Evolutionary conservation across 2,329 filamentous ascomycete species (phyloP).

Genomic region (Colletotrichum musae): DNA sequence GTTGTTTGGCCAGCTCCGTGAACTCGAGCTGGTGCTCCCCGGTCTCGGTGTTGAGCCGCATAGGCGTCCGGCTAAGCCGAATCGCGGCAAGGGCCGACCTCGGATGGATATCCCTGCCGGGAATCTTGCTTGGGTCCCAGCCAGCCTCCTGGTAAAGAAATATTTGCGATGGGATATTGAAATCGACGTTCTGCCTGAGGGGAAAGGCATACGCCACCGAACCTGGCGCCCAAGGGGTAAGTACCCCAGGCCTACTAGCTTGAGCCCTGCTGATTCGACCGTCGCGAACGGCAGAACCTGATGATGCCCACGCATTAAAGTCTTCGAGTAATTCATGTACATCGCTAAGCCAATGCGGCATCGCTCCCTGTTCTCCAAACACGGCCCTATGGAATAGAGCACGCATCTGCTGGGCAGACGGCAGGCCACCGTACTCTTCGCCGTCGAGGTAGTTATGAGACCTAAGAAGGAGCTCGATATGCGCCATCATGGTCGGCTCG

Average conservation of each 20-base stretch:
- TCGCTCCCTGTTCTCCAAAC: too few relatives aligned
- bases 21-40: too few relatives aligned
- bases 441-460: not conserved
- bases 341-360: too few relatives aligned
- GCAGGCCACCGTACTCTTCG: too few relatives aligned
- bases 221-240: constrained; percentile 8
- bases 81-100: constrained; percentile 45
- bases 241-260: not conserved
- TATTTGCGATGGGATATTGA: constrained; percentile 52
- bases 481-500: constrained; percentile 56
- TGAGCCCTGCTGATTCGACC: not conserved
- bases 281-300: too few relatives aligned
- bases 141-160: constrained; percentile 48
- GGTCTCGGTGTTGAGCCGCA: not conserved
- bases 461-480: constrained; percentile 63
- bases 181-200: constrained; percentile 38
- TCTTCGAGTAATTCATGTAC: too few relatives aligned
- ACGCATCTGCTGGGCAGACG: too few relatives aligned
- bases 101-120: constrained; percentile 49
- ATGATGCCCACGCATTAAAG: too few relatives aligned
- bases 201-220: not conserved
- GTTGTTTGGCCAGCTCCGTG: too few relatives aligned
- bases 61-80: constrained; percentile 45
- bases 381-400: too few relatives aligned
- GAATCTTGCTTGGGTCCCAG: constrained; percentile 54